These are phyloP conservation scores for Rhypophila decipiens DNA, from an alignment of 495 filamentous ascomycete species.

Conservation along the genomic window DNA sequence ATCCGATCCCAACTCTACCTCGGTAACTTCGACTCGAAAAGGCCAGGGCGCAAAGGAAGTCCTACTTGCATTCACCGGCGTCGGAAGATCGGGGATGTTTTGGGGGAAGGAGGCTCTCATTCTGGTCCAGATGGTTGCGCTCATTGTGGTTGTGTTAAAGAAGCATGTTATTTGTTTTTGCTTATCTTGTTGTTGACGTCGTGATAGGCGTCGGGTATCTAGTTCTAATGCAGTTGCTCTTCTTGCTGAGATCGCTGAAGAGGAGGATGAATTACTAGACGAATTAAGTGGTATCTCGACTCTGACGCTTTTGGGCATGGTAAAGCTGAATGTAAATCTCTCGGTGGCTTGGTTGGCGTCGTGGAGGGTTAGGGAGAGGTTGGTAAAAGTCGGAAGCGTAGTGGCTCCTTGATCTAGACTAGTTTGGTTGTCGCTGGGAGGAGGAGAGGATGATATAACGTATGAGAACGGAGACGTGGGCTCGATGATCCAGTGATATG, in stretches of 20 bases:
- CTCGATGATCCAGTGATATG: slow-evolving; percentile 53
- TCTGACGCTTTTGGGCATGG: slow-evolving; percentile 38
- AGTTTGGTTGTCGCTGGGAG: slow-evolving; percentile 46
- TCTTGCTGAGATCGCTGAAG: too few species aligned
- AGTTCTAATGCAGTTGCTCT: too few species aligned
- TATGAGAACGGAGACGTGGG: slow-evolving; percentile 19
- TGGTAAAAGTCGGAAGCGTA: slow-evolving; percentile 78
- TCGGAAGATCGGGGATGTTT: not conserved
- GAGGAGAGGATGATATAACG: slow-evolving; percentile 40
- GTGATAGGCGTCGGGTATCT: slow-evolving; percentile 14
- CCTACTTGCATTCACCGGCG: slow-evolving; percentile 5
- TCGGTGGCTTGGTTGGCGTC: slow-evolving; percentile 58
- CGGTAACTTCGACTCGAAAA: slow-evolving; percentile 41
- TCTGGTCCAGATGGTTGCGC: slow-evolving; percentile 48
- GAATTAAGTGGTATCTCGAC: too few species aligned
- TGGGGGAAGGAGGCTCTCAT: slow-evolving; percentile 34
- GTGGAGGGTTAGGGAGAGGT: slow-evolving; percentile 72
- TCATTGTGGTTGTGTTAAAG: slow-evolving; percentile 44
- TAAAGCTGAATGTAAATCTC: slow-evolving; percentile 44
- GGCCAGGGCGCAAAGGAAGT: slow-evolving; percentile 38
- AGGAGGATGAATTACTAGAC: too few species aligned
- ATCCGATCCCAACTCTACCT: slow-evolving; percentile 31
- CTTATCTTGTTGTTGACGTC: not conserved
- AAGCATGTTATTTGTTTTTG: slow-evolving; percentile 31
- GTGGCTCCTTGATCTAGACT: too few species aligned